Evolutionary conservation across 2,329 filamentous ascomycete species (phyloP).

Genomic region (Coniochaeta prunicola): DNA sequence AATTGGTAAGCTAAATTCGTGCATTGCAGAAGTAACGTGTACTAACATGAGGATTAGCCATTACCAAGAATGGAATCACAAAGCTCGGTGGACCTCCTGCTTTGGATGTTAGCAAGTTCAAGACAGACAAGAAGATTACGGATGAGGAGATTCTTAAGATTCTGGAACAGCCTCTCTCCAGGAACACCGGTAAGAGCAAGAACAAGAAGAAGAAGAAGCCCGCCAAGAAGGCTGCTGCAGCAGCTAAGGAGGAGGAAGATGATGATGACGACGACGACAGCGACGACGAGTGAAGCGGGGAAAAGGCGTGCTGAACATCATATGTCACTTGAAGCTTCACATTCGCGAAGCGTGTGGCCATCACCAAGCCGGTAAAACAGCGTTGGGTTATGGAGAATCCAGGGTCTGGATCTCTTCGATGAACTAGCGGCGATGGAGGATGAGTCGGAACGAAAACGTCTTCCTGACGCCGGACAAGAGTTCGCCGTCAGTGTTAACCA

Average conservation of each 20-base stretch:
- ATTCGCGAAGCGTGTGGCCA: not conserved
- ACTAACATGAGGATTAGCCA: slow-evolving; percentile 46
- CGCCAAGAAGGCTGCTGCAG: slow-evolving; percentile 34
- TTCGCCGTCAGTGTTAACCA: not conserved
- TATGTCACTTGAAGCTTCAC: not conserved
- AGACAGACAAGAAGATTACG: slow-evolving; percentile 96
- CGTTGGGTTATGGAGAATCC: not conserved
- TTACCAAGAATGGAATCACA: slow-evolving; percentile 95
- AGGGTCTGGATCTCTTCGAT: not conserved
- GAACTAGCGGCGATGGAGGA: not conserved
- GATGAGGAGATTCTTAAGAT: slow-evolving; percentile 95
- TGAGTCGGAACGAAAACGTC: not conserved
- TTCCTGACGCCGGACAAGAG: not conserved
- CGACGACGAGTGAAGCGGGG: slow-evolving; percentile 25
- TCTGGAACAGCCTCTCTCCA: slow-evolving; percentile 77
- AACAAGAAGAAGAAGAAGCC: slow-evolving; percentile 70
- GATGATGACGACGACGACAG: slow-evolving; percentile 24
- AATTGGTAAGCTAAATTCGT: slow-evolving; percentile 58
- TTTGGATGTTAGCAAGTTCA: slow-evolving; percentile 72
- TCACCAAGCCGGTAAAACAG: not conserved
- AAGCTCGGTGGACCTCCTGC: slow-evolving; percentile 72
- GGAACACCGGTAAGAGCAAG: slow-evolving; percentile 88
- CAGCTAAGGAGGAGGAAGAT: slow-evolving; percentile 16
- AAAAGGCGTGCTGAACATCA: not conserved
- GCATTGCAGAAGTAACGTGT: slow-evolving; percentile 8